These are phyloP conservation scores for Chrysosporium keratinophilum DNA, from an alignment of 2,329 filamentous ascomycete species.

Conservation along the genomic window DNA sequence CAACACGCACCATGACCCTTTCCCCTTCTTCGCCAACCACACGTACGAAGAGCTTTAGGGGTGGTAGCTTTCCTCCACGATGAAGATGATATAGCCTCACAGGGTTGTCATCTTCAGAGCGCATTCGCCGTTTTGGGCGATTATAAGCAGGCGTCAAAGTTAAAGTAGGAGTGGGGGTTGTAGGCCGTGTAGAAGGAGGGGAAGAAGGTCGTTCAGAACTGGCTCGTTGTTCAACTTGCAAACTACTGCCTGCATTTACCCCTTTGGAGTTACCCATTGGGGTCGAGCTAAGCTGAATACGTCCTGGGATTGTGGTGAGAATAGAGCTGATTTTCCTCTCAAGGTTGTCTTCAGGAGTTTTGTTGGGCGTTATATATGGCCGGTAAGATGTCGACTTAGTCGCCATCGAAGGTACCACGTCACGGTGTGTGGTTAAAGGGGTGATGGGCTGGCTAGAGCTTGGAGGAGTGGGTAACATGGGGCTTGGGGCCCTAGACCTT, in stretches of 20 bases:
- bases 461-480: background rate
- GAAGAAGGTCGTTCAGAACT: constrained; percentile 28
- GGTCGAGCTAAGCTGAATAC: constrained; percentile 58
- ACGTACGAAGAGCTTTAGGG: constrained; percentile 89
- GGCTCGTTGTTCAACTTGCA: constrained; percentile 20
- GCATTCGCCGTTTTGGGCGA: constrained; percentile 27
- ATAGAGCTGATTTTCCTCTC: constrained; percentile 73
- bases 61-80: constrained; percentile 68
- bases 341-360: constrained; percentile 54
- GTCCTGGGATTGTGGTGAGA: constrained; percentile 64
- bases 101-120: constrained; percentile 50
- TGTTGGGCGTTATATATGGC: constrained; percentile 9
- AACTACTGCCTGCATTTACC: background rate
- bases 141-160: constrained; percentile 52
- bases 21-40: constrained; percentile 83
- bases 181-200: constrained; percentile 35
- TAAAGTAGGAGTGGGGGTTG: constrained; percentile 56
- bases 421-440: constrained; percentile 32
- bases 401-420: constrained; percentile 15
- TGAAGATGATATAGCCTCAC: constrained; percentile 90
- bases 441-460: constrained; percentile 13
- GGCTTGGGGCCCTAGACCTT: constrained; percentile 1
- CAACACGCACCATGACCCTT: constrained; percentile 94
- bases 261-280: constrained; percentile 19
- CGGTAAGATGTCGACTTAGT: constrained; percentile 20